phyloP scores from a whole-genome alignment of 2,329 filamentous ascomycete genomes.

The Clonostachys rosea region DNA sequence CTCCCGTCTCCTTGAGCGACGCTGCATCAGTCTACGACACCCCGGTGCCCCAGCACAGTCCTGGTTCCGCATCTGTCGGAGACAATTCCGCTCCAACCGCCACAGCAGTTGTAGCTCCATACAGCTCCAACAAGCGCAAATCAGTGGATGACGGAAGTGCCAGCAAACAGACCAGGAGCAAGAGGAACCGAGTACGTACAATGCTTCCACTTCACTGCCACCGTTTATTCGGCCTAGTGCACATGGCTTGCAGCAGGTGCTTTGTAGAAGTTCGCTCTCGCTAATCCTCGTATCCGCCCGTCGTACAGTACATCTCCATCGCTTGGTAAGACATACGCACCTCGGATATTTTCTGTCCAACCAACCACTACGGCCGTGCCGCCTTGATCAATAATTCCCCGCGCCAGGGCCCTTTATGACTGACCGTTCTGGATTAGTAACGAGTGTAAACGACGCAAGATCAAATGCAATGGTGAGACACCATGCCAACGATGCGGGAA shows the following conservation, averaged over 20 bases:
- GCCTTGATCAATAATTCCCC: background rate
- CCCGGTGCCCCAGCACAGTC: conserved; percentile 22
- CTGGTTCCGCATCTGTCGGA: conserved; percentile 35
- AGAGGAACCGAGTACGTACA: conserved; percentile 50
- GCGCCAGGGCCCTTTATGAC: background rate
- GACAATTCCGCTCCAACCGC: conserved; percentile 40
- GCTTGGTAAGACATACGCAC: conserved; percentile 42
- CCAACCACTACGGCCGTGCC: background rate
- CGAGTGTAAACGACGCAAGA: conserved; percentile 71
- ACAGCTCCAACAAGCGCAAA: conserved; percentile 26
- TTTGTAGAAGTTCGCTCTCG: background rate
- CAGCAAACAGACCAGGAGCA: conserved; percentile 51
- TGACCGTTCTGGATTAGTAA: conserved; percentile 39
- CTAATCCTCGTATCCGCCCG: background rate
- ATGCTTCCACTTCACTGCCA: background rate
- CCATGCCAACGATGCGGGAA: conserved; percentile 66
- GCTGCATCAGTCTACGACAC: conserved; percentile 16
- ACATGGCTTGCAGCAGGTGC: background rate
- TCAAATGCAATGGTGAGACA: conserved; percentile 69
- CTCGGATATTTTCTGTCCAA: no score
- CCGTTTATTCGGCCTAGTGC: background rate
- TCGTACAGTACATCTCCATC: conserved; percentile 51
- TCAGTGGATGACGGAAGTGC: conserved; percentile 29
- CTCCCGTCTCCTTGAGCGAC: conserved; percentile 19
- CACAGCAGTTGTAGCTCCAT: conserved; percentile 5